phyloP scores from a whole-genome alignment of 225 moss, liverwort and hornwort species.

The Marchantia paleacea region DNA sequence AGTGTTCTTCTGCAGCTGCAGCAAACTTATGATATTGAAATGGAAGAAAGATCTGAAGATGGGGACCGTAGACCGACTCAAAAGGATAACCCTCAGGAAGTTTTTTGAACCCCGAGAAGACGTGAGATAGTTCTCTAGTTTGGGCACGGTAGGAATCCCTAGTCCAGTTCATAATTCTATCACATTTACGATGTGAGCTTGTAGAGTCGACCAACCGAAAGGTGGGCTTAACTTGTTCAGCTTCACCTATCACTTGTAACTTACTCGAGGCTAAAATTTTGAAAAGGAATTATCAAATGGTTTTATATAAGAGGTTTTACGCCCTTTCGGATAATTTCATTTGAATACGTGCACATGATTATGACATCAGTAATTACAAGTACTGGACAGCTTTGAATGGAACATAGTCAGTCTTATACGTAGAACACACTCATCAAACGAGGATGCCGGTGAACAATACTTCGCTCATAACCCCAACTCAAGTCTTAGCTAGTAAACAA shows the following conservation, averaged over 20 bases:
- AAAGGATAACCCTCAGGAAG: slow-evolving; percentile 8
- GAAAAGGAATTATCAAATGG: not conserved
- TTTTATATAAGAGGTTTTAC: not conserved
- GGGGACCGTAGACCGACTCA: slow-evolving; percentile 15
- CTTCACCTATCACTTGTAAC: slow-evolving; percentile 5
- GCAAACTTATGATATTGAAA: slow-evolving; percentile 52
- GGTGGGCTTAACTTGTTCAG: slow-evolving; percentile 12
- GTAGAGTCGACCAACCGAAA: slow-evolving; percentile 9
- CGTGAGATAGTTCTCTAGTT: slow-evolving; percentile 20
- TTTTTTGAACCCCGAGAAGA: slow-evolving; percentile 14
- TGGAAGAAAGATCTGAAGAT: slow-evolving; percentile 57
- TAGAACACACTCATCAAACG: no score
- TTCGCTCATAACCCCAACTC: no score
- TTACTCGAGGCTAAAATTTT: slow-evolving; percentile 12
- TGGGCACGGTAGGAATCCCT: slow-evolving; percentile 6
- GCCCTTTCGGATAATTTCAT: no score
- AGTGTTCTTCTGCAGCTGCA: slow-evolving; percentile 49
- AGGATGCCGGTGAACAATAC: no score
- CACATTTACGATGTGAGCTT: slow-evolving; percentile 7
- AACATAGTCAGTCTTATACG: no score
- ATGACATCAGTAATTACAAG: no score
- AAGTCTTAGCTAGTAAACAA: no score
- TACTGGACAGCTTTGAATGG: no score
- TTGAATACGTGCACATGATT: no score
- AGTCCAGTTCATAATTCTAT: not conserved